A percentile compares a stretch with the other conserved stretches of the same genome.
These are phyloP conservation scores for Pythium volutum DNA, from an alignment of 352 stramenopile species.

Conservation along the genomic window DNA sequence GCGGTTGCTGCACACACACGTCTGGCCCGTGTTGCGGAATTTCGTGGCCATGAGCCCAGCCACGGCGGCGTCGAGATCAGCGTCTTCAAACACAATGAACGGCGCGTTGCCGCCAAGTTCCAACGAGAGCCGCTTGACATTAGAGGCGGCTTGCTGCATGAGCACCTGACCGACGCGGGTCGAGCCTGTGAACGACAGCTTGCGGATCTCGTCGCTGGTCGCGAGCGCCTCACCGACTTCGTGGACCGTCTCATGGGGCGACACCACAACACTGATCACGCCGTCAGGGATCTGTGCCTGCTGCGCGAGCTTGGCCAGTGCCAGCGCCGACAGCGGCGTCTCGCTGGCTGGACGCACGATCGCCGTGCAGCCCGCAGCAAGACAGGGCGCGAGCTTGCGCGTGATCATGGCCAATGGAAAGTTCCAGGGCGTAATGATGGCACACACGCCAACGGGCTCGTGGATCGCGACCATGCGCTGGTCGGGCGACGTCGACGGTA, in stretches of 20 bases:
- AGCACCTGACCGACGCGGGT: conserved; percentile 78
- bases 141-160: conserved; percentile 73
- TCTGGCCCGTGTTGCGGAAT: conserved; percentile 90
- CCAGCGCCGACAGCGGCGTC: conserved; percentile 95
- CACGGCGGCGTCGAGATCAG: conserved; percentile 76
- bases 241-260: conserved; percentile 52
- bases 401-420: conserved; percentile 99
- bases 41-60: conserved; percentile 83
- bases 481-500: conserved; percentile 44
- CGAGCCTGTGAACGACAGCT: conserved; percentile 90
- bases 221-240: conserved; percentile 83
- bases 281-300: conserved; percentile 80
- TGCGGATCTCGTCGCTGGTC: conserved; percentile 72
- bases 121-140: conserved; percentile 80
- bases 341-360: conserved; percentile 96
- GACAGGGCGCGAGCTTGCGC: conserved; percentile 92
- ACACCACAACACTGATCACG: conserved; percentile 89
- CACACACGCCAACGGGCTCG: conserved; percentile 94
- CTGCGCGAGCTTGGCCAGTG: conserved; percentile 87
- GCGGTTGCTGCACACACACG: conserved; percentile 87
- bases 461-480: conserved; percentile 76
- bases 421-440: conserved; percentile 98
- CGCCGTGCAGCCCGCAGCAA: conserved; percentile 93
- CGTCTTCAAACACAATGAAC: conserved; percentile 92
- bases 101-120: conserved; percentile 94